These are phyloP conservation scores for Sporothrix phasma DNA, from an alignment of 2,329 filamentous ascomycete genomes.

Conservation along the genomic window DNA sequence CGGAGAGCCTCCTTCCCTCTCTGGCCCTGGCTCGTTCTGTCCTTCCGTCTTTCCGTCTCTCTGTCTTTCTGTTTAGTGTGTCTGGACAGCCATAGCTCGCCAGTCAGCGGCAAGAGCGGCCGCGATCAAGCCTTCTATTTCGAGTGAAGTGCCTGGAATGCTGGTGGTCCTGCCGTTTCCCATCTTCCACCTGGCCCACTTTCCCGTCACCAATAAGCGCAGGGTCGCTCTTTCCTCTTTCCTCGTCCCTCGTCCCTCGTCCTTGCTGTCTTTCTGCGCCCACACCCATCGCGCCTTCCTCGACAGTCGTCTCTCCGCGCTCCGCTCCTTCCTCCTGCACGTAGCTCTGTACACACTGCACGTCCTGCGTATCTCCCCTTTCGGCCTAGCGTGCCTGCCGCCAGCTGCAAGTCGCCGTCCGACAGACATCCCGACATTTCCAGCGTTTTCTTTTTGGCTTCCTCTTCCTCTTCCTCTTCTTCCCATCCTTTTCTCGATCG, in stretches of 20 bases:
- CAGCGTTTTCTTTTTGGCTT: constrained; percentile 1
- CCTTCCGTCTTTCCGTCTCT: no score
- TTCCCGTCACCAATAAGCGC: constrained; percentile 14
- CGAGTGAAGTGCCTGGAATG: not conserved
- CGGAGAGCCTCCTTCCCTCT: not conserved
- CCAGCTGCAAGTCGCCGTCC: not conserved
- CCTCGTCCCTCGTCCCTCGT: not conserved
- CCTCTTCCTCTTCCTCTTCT: not conserved
- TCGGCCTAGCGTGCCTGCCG: not conserved
- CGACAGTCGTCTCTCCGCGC: not conserved
- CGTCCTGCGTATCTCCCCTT: no score
- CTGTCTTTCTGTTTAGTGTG: no score
- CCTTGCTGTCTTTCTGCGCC: no score
- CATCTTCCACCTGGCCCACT: not conserved
- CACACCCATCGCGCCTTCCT: not conserved
- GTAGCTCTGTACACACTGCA: no score
- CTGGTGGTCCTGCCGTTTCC: not conserved
- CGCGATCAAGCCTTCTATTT: not conserved
- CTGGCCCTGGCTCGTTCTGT: not conserved
- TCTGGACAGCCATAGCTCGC: not conserved
- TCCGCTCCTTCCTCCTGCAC: constrained; percentile 1
- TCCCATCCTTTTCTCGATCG: no score
- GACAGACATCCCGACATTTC: not conserved
- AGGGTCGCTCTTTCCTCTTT: constrained; percentile 2
- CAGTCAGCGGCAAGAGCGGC: constrained; percentile 6